Evolutionary conservation across 306 rosid genomes (phyloP).

Genomic region (Acacia crassicarpa): DNA sequence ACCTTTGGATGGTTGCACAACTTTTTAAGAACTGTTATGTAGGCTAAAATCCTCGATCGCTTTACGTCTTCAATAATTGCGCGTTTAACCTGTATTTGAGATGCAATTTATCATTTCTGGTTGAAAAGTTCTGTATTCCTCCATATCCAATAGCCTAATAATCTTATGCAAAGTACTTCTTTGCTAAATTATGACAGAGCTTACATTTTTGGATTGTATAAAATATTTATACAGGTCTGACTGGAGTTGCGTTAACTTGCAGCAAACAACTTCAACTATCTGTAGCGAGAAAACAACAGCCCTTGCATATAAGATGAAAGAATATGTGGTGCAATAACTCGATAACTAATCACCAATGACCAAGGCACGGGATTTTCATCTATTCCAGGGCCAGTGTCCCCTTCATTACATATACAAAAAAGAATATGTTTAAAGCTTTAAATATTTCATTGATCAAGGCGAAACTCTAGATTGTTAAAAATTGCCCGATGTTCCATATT

Average conservation of each 20-base stretch:
- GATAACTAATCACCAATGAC: slow-evolving; percentile 20
- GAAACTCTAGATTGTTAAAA: neutral
- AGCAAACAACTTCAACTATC: slow-evolving; percentile 96
- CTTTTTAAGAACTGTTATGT: slow-evolving; percentile 90
- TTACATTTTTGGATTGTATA: slow-evolving; percentile 86
- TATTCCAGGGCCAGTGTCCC: neutral
- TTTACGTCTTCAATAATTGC: slow-evolving; percentile 74
- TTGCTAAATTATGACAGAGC: slow-evolving; percentile 37
- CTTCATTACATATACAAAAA: neutral
- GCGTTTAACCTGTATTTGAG: slow-evolving; percentile 68
- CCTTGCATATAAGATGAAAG: slow-evolving; percentile 26
- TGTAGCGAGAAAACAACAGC: slow-evolving; percentile 45
- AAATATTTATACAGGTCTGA: slow-evolving; percentile 86
- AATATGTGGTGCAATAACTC: neutral
- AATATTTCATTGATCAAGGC: slow-evolving; percentile 12
- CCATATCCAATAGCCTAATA: slow-evolving; percentile 16
- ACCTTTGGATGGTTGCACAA: slow-evolving; percentile 99
- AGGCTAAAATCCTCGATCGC: slow-evolving; percentile 93
- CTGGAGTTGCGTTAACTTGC: slow-evolving; percentile 95
- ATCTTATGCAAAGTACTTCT: slow-evolving; percentile 21
- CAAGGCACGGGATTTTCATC: neutral
- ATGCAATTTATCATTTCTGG: slow-evolving; percentile 27
- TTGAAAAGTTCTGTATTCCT: slow-evolving; percentile 26
- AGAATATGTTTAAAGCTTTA: neutral
- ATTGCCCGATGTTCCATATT: neutral